These are phyloP conservation scores for Closterium sp. DNA, from an alignment of 139 green algal genomes.

Conservation along the genomic window DNA sequence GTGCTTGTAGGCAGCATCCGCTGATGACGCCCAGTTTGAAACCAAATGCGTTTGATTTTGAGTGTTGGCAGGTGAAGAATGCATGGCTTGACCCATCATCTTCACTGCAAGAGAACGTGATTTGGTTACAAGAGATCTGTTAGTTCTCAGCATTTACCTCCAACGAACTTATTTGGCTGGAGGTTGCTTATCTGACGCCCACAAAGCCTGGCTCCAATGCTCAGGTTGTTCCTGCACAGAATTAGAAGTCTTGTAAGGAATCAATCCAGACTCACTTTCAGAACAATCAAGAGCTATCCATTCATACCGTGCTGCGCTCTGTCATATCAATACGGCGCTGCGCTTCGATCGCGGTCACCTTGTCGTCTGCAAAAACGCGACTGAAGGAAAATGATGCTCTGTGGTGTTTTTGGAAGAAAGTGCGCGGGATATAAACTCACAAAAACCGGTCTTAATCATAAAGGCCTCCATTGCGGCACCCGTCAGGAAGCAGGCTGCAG, in stretches of 20 bases:
- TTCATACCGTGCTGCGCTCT: neutral
- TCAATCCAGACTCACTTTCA: too few relatives aligned
- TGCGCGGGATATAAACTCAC: conserved; percentile 30
- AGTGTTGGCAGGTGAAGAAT: neutral
- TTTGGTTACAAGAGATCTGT: neutral
- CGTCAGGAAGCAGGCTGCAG: conserved; percentile 45
- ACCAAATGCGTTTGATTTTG: too few relatives aligned
- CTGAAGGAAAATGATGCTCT: neutral
- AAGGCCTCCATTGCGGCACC: conserved; percentile 83
- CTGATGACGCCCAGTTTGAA: too few relatives aligned
- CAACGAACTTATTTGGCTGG: neutral
- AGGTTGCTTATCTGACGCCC: neutral
- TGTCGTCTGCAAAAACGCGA: neutral
- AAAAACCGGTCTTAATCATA: conserved; percentile 92
- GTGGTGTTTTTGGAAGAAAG: too few relatives aligned
- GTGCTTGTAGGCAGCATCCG: neutral
- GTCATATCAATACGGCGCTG: neutral
- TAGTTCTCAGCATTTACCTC: neutral
- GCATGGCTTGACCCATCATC: neutral
- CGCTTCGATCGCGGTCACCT: neutral
- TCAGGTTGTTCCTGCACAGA: neutral
- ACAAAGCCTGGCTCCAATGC: neutral
- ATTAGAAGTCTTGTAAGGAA: too few relatives aligned
- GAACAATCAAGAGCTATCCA: too few relatives aligned
- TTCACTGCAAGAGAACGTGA: too few relatives aligned